Base-by-base conservation (phyloP, 108 stramenopile genomes). In the Pseudonitzschia multiseries region DNA sequence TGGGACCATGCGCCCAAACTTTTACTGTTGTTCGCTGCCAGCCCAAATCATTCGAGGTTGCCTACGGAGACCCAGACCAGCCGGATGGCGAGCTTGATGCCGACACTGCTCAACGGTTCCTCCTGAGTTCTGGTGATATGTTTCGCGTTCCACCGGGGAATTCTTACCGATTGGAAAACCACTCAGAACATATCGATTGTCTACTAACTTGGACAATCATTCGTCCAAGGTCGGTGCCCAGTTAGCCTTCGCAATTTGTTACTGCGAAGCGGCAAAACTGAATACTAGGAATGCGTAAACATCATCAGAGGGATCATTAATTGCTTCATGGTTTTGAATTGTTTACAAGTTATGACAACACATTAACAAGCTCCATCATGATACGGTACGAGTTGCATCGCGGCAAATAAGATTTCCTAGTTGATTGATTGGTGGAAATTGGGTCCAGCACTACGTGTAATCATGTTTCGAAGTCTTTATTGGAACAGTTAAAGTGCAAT, bases 101-200 rank as follows among this genome's bases (percentile, higher is more conserved):
- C 15, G 79, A 81, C 18, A 92, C 84, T 3, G 97, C 97, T 15
- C 89, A 92, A 77, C 81, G 98, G 28, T 97, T 89, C 79, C 78
- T 96, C 29, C 78, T 99, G 29, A 77, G 84, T 32, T 84, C 90
- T 52, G 96, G 98, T 0, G 98, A 99, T 81, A 84, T 92, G 74
- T 99, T 99, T 74, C 89, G 91, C 36, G 87, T 99, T 36, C 98
- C 98, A 28, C 96, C 96, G 10, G 93, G 93, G 52, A 99, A 97
- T 74, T 83, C 87, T 31, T 99, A 99, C 71, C 72, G 95, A 48
- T 79, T 97, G 29, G 81, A 94, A 71, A 98, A 98, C 81, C 98
- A 97, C 75, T 91, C 90, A 27, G 81, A 73, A 65, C 79, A 72
- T 15, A 83, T 78, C 12, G 73, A 86, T 63, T 88, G 86, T 54